A percentile compares a stretch with the other conserved stretches of the same genome.
These are phyloP conservation scores for Bothriochloa decipiens DNA, from an alignment of 176 grass and related monocot genomes.

Conservation along the genomic window DNA sequence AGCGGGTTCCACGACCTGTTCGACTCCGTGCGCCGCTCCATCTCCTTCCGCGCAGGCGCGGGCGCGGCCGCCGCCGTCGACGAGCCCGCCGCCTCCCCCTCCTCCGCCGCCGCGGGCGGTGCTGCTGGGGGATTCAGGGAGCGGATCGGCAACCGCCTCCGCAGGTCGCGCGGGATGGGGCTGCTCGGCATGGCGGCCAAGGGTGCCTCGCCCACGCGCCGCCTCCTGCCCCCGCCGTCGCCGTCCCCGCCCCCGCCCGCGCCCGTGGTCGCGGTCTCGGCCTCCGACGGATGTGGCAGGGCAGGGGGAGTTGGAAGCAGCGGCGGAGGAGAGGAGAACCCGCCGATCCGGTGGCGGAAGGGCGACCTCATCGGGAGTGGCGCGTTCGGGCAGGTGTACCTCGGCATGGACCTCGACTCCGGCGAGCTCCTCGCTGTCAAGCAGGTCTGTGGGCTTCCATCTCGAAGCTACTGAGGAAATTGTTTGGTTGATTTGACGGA, in stretches of 20 bases:
- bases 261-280: background rate
- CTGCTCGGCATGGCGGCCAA: constrained; percentile 67
- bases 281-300: background rate
- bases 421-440: constrained; percentile 92
- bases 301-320: background rate
- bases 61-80: constrained; percentile 28
- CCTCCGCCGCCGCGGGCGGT: background rate
- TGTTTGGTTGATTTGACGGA: background rate
- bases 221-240: constrained; percentile 27
- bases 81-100: constrained; percentile 35
- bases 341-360: constrained; percentile 79
- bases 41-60: constrained; percentile 53
- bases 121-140: constrained; percentile 37
- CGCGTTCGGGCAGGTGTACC: constrained; percentile 77
- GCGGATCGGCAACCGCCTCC: constrained; percentile 62
- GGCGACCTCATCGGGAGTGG: constrained; percentile 81
- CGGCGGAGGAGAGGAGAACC: constrained; percentile 41
- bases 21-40: constrained; percentile 74
- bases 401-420: constrained; percentile 92
- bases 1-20: constrained; percentile 74
- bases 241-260: background rate
- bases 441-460: constrained; percentile 51
- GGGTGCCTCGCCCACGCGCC: constrained; percentile 51
- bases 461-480: background rate
- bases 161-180: constrained; percentile 63